Conservation (phyloP, 2,329 filamentous ascomycete genomes). For the Claviceps monticola region DNA sequence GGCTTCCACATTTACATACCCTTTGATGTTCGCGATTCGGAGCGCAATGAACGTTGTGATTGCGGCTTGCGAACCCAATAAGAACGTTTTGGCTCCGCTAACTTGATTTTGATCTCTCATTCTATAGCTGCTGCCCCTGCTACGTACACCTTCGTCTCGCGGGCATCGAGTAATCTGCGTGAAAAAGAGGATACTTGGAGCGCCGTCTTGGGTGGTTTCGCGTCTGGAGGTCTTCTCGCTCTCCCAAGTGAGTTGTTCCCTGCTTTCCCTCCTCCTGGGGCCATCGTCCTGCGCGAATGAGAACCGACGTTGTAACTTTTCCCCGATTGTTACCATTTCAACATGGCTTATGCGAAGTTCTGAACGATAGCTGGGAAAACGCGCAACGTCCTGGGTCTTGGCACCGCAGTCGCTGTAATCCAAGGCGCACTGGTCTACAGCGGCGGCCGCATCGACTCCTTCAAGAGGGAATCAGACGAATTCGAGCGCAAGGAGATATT, state of each 20-base stretch:
- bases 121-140: slow-evolving; percentile 45
- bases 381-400: slow-evolving; percentile 57
- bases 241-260: slow-evolving; percentile 45
- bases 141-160: slow-evolving; percentile 64
- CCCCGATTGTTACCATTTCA: neutral
- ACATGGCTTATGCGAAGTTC: neutral
- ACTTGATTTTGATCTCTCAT: neutral
- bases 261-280: neutral
- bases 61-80: neutral
- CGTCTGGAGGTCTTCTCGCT: slow-evolving; percentile 59
- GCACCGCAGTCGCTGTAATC: slow-evolving; percentile 38
- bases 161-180: slow-evolving; percentile 70
- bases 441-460: slow-evolving; percentile 41
- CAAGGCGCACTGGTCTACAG: slow-evolving; percentile 56
- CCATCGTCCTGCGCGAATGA: neutral
- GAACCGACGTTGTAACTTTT: neutral
- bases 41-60: neutral
- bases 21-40: neutral
- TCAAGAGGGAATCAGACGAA: slow-evolving; percentile 48
- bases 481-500: slow-evolving; percentile 63
- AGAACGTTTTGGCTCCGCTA: neutral
- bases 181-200: slow-evolving; percentile 72
- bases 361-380: slow-evolving; percentile 33
- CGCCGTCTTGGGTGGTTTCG: slow-evolving; percentile 60
- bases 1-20: slow-evolving; percentile 1